Evolutionary conservation across 2,329 filamentous ascomycete genomes (phyloP), one percentile per base, ranked within the genome.

Genomic region (Westerdykella sp.): DNA sequence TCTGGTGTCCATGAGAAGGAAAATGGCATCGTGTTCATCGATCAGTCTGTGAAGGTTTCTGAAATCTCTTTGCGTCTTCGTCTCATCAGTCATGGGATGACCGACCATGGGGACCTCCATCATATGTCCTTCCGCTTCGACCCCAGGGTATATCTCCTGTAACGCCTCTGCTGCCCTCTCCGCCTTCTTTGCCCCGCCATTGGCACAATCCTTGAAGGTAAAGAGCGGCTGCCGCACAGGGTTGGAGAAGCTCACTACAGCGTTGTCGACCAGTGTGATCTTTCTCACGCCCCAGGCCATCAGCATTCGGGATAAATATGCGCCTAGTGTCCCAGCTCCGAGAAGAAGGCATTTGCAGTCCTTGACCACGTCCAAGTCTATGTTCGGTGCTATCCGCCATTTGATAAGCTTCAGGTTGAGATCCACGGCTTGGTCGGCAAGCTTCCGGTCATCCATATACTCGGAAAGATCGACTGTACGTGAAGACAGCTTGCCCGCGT

Each of bases 371-470:
- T 96, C 89, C 9, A 98, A 78, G 62, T 97, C 79, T 34, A 98
- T 77, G 40, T 83, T 83, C 0, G 93, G 93, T 6, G 89, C 87
- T 57, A 98, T 88, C 32, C 93, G 83, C 93, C 93, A 98, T 70
- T 96, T 98, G 83, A 98, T 98, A 45, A 98, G 77, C 69, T 97
- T 97, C 47, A 97, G 75, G 60, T 98, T 98, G 45, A 98, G 76
- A 60, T 98, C 93, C 9, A 97, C 91, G 1, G 90, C 89, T 63
- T 95, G 89, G 62, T 97, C 90, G 16, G 93, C 93, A 14, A 97
- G 74, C 55, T 83, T 83, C 28, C 78, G 74, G 6, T 93, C 91
- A 60, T 98, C 90, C 85, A 98, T 91, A 56, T 95, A 95, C 56
- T 93, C 88, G 15, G 85, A 85, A 7, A 98, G 75, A 57, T 94